Base-by-base conservation (phyloP, 768 basidiomycete genomes). In the Suillus tomentosus region DNA sequence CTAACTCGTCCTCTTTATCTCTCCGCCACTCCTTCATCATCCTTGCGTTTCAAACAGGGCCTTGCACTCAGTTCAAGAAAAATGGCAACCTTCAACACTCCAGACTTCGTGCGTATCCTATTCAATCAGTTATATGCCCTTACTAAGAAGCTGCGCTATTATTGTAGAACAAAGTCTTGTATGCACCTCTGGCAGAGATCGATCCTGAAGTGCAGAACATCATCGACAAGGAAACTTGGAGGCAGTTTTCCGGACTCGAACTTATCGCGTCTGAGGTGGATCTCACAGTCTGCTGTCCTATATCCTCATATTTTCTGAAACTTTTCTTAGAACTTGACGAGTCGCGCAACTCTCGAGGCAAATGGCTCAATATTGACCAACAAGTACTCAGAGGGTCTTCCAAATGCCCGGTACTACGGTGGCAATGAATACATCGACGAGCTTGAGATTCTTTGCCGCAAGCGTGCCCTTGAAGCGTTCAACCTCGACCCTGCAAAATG, bases 351-450 rank as follows among this genome's bases (percentile, higher is more conserved):
- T 60, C 96, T 99, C 91, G 93, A 99, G 79, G 96, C 96, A 67
- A 98, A 98, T 79, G 97, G 97, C 58, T 98, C 96, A 62, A 96
- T 99, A 76, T 78, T 99, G 75, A 98, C 96, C 76, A 97, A 97
- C 88, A 99, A 98, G 81, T 97, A 97, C 84, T 99, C 97, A 24
- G 97, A 99, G 80, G 97, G 97, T 83, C 93, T 99, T 56, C 97
- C 97, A n/a, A 88, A 87, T 62, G 96, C 95, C 53, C 90, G 96
- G 64, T 97, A 97, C 81, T 98, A 96, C 70, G 95, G 95, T 71
- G 96, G 96, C 64, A 99, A 99, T 81, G 97, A 99, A 79, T 91
- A 91, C 81, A 91, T 98, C 70, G 97, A 99, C 74, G 94, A 97
- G 75, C 91, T 99, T 72, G 97, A 99, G 80, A 79, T 85, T 65